A percentile compares a stretch with the other conserved stretches of the same genome.
phyloP scores from a whole-genome alignment of 1,284 basidiomycete genomes.

The Pseudozyma hubeiensis region DNA sequence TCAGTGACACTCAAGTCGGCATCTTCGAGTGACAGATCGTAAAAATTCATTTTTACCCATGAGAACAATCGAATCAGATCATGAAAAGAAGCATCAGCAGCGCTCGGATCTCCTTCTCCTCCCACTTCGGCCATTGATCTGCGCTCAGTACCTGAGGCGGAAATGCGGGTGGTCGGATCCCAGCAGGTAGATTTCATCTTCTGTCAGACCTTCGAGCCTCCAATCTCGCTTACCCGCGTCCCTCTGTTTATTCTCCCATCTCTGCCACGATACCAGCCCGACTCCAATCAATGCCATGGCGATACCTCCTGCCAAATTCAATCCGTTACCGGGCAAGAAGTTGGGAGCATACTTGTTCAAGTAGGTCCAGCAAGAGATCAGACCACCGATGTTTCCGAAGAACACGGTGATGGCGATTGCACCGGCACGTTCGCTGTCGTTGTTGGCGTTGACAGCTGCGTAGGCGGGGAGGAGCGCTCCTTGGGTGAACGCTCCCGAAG shows the following conservation, averaged over 20 bases:
- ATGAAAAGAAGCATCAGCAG: too few species aligned
- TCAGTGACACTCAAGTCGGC: too few species aligned
- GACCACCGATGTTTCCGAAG: constrained; percentile 64
- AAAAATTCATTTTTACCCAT: too few species aligned
- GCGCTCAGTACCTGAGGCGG: constrained; percentile 27
- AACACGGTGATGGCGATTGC: constrained; percentile 63
- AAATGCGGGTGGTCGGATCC: constrained; percentile 47
- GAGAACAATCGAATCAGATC: too few species aligned
- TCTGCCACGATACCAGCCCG: constrained; percentile 31
- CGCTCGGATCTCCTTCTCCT: too few species aligned
- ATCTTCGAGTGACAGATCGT: too few species aligned
- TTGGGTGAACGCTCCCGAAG: constrained; percentile 63
- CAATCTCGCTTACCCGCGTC: constrained; percentile 26
- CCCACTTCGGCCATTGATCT: too few species aligned
- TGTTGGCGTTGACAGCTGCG: constrained; percentile 61
- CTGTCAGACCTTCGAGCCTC: constrained; percentile 20
- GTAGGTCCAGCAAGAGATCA: constrained; percentile 64
- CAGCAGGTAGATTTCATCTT: constrained; percentile 40
- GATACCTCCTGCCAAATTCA: constrained; percentile 39
- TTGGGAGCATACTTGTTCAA: constrained; percentile 45
- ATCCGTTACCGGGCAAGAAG: constrained; percentile 47
- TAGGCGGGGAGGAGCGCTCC: constrained; percentile 57
- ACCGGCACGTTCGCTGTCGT: constrained; percentile 59
- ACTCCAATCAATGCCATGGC: constrained; percentile 26
- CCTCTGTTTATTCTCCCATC: constrained; percentile 43